Percentiles rank a stretch among this genome's conserved stretches.
These are phyloP conservation scores for Warburgia ugandensis DNA, from an alignment of 164 flowering plant species.

Conservation along the genomic window DNA sequence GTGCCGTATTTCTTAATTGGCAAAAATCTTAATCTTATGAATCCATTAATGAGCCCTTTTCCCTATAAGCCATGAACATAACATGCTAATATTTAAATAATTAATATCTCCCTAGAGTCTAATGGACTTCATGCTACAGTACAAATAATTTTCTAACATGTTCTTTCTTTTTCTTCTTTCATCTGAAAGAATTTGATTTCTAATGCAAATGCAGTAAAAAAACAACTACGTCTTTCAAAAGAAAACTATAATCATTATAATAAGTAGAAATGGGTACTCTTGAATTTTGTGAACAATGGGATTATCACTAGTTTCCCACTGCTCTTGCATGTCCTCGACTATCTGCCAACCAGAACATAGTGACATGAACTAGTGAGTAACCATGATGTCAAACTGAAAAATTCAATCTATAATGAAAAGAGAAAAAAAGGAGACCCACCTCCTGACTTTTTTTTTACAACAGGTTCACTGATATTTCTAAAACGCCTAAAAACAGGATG, in stretches of 20 bases:
- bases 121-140: no score
- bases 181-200: no score
- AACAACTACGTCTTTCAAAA: neutral
- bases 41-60: no score
- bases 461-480: conserved; percentile 78
- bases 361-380: neutral
- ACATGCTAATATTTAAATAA: no score
- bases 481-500: conserved; percentile 68
- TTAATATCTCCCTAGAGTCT: no score
- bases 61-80: no score
- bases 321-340: conserved; percentile 84
- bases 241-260: neutral
- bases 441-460: conserved; percentile 72
- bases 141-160: no score
- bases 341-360: conserved; percentile 37
- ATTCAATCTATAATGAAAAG: neutral
- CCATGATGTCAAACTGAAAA: neutral
- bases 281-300: conserved; percentile 95
- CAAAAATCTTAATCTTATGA: no score
- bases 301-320: conserved; percentile 89
- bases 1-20: no score
- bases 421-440: conserved; percentile 31
- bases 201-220: neutral
- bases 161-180: no score
- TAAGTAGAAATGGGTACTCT: conserved; percentile 45